These are phyloP conservation scores for Acacia pycnantha DNA, from an alignment of 331 rosid species.

Conservation along the genomic window DNA sequence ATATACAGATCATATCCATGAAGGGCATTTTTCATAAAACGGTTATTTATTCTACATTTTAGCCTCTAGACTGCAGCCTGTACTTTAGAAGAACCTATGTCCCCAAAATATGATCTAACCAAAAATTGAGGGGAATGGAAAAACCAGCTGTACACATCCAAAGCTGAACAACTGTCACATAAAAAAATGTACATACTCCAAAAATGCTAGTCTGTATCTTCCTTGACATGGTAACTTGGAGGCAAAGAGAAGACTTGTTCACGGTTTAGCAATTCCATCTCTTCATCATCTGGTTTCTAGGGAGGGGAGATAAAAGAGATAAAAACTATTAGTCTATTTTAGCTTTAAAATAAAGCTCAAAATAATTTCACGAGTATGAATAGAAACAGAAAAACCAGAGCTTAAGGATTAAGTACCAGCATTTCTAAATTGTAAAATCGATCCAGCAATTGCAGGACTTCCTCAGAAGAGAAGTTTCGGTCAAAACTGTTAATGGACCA, in stretches of 20 bases:
- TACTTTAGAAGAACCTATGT: neutral
- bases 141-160: constrained; percentile 7
- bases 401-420: constrained; percentile 63
- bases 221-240: constrained; percentile 71
- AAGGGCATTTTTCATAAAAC: neutral
- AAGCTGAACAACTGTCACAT: constrained; percentile 11
- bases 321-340: constrained; percentile 18
- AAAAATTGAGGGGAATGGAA: neutral
- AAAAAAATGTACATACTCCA: constrained; percentile 35
- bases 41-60: neutral
- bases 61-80: neutral
- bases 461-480: constrained; percentile 84
- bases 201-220: constrained; percentile 52
- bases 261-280: constrained; percentile 62
- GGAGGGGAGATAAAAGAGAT: constrained; percentile 11
- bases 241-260: constrained; percentile 94
- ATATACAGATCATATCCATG: neutral
- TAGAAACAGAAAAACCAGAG: constrained; percentile 2
- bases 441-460: constrained; percentile 89
- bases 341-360: constrained; percentile 24
- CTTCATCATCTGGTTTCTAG: constrained; percentile 95
- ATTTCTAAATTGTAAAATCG: constrained; percentile 93
- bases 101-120: constrained; percentile 9
- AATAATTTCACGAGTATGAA: neutral
- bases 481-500: constrained; percentile 61